These are phyloP conservation scores for Nicotiana obtusifolia DNA, from an alignment of 257 asterid genomes.

Conservation along the genomic window DNA sequence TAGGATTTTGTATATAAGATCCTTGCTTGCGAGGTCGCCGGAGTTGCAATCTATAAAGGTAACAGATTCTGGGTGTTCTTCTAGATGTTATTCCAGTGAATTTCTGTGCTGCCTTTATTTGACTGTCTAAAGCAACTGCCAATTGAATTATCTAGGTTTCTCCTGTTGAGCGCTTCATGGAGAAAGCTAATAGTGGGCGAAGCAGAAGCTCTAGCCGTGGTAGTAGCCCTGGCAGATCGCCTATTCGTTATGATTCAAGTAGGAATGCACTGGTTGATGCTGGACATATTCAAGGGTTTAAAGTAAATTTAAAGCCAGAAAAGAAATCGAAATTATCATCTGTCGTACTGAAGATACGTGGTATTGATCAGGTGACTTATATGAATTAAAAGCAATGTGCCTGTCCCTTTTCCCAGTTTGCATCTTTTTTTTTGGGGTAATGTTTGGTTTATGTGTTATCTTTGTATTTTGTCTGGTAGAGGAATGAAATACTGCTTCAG, in stretches of 20 bases:
- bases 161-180: slow-evolving; percentile 89
- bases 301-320: slow-evolving; percentile 87
- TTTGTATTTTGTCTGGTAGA: background rate
- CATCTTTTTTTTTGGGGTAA: background rate
- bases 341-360: slow-evolving; percentile 93
- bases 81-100: background rate
- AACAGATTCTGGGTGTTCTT: slow-evolving; percentile 13
- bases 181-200: slow-evolving; percentile 78
- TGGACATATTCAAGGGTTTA: slow-evolving; percentile 78
- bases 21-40: slow-evolving; percentile 96
- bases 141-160: slow-evolving; percentile 46
- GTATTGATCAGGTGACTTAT: slow-evolving; percentile 87
- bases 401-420: background rate
- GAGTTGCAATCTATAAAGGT: slow-evolving; percentile 99
- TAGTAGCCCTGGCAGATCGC: slow-evolving; percentile 96
- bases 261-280: slow-evolving; percentile 58
- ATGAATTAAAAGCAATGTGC: background rate
- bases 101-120: background rate
- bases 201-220: slow-evolving; percentile 98
- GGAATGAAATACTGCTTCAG: background rate
- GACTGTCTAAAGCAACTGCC: background rate
- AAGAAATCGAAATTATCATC: slow-evolving; percentile 94
- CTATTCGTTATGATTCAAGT: slow-evolving; percentile 65
- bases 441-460: background rate
- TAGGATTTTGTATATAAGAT: slow-evolving; percentile 92